Evolutionary conservation across 1,284 basidiomycete species (phyloP), one percentile per base, ranked within the genome.

Genomic region (Trichosporon coremiiforme): DNA sequence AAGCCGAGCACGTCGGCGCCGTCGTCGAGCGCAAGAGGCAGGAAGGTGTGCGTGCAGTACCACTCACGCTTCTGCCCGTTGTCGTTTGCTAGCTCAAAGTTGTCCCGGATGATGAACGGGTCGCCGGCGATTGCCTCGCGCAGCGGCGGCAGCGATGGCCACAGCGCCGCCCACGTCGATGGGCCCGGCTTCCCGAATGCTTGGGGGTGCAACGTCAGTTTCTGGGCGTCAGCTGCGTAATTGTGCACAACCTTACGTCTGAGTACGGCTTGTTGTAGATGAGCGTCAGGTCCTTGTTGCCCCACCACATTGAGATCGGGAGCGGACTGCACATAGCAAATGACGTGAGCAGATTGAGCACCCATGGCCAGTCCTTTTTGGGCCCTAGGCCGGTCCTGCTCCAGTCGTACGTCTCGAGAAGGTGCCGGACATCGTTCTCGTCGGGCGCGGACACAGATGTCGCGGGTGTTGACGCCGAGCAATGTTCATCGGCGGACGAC

Each of bases 91-190:
- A 66, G 74, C 67, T 76, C 74, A 2, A 77, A 74, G 29, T 80
- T 71, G 67, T 82, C 81, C 67, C 76, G 77, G 65, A 83, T 76
- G 1, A 77, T 77, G 70, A 83, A 85, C 4, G 83, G 84, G 6
- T 55, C 53, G 8, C 53, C 53, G 9, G 22, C 22, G 22, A 55
- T 55, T 10, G 78, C 53, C 12, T 55, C 7, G 6, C 53, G 22
- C 2, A 55, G 22, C 22, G 53, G 53, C 12, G 53, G 53, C 5
- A 55, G 53, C 20, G 53, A 29, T 0, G 53, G 53, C 53, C 53
- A 55, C 12, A 55, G 53, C 53, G 4, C 13, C 22, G 12, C 29
- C 53, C 53, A 55, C 8, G 29, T 55, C 12, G 25, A 10, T 1
- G 20, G 9, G 22, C 53, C 53, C 4, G 53, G 53, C 13, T 55